Conservation (phyloP, 2,329 filamentous ascomycete genomes). For the Colletotrichum caudatum region DNA sequence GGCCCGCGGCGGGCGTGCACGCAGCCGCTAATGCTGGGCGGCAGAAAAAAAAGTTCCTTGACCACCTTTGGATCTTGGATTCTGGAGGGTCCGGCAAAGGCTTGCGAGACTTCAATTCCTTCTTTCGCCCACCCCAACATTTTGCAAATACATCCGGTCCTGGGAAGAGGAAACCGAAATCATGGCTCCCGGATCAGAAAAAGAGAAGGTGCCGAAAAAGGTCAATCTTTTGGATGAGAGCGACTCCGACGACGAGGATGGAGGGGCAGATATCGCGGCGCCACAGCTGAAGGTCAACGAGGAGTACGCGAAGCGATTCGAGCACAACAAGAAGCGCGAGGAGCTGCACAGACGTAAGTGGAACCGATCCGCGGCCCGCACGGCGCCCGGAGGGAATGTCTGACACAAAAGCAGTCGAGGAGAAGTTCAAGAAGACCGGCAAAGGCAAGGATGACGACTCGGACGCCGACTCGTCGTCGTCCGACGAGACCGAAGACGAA, state of each 20-base stretch:
- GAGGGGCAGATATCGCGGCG: conserved; percentile 51
- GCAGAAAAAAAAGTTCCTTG: conserved; percentile 43
- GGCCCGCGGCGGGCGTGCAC: conserved; percentile 31
- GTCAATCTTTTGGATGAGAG: conserved; percentile 68
- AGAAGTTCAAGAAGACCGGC: conserved; percentile 75
- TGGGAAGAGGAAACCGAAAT: neutral
- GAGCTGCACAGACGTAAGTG: conserved; percentile 77
- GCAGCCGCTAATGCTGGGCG: conserved; percentile 15
- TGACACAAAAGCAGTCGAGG: conserved; percentile 73
- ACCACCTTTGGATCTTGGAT: conserved; percentile 32
- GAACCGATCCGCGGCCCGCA: neutral
- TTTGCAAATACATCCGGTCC: neutral
- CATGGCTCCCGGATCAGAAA: conserved; percentile 27
- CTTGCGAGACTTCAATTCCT: conserved; percentile 9
- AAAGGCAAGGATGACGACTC: conserved; percentile 61
- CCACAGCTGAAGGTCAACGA: conserved; percentile 83
- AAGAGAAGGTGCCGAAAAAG: conserved; percentile 52
- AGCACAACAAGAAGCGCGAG: conserved; percentile 97
- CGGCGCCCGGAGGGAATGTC: neutral
- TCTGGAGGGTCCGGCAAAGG: conserved; percentile 14
- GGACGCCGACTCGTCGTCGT: conserved; percentile 73
- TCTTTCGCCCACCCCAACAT: neutral
- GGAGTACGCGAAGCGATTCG: conserved; percentile 89
- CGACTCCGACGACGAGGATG: conserved; percentile 62
- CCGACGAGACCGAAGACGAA: conserved; percentile 89